Evolutionary conservation across 2,329 filamentous ascomycete species (phyloP), one percentile per base, ranked within the genome.

Genomic region (Xylaria sp.): DNA sequence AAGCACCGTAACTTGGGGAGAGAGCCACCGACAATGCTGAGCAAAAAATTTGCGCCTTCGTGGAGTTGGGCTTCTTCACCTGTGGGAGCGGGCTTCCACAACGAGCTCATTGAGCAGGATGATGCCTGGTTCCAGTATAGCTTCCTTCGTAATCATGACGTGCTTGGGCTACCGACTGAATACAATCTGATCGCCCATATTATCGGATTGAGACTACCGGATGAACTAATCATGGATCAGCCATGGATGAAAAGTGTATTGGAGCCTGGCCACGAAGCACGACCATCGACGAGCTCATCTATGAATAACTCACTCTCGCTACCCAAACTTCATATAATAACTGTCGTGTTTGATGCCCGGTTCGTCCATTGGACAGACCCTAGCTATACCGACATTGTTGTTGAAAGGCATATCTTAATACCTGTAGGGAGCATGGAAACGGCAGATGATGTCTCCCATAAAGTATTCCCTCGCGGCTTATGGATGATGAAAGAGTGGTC

Each of bases 281-380:
- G 30, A 5, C 4, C 51, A 14, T 39, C 42, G 14, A 32, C 53
- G 1, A 19, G 19, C 4, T 12, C 21, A 45, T 34, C 17, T 17
- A 8, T 36, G 32, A 11, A 14, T 24, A 1, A 11, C 2, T 48
- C 36, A 2, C 11, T 57, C 2, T 2, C 32, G 12, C 14, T 24
- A 6, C 50, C 61, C 3, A 58, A 9, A 12, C 34, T 68, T 12
- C 66, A 68, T 54, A 27, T 68, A 4, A 11, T 68, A 2, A 68
- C 66, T 3, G 32, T 68, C 17, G 45, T 68, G 12, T 68, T 68
- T 12, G 62, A 68, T 39, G 61, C 66, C 12, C 66, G 66, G 21
- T 14, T 68, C 12, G 50, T 61, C 6, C 12, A 12, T 30, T 30
- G 27, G 14, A 2, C 27, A 24, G 1, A 11, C 11, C 14, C 39